Conservation (phyloP, 495 filamentous ascomycete species). For the Amphirosellinia nigrospora region DNA sequence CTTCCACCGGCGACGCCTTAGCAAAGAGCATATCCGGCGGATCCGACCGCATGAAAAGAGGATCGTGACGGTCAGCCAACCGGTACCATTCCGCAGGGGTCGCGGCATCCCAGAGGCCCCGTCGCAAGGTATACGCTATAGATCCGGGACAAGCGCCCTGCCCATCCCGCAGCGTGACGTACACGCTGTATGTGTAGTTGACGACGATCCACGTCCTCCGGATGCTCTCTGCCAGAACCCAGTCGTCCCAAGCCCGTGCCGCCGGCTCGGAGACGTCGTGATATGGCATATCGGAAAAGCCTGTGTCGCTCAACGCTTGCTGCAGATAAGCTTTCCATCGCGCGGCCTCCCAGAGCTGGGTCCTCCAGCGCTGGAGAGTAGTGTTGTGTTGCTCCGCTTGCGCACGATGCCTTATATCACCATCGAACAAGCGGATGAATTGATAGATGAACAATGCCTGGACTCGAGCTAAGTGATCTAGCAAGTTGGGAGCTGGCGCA, state of each 20-base stretch:
- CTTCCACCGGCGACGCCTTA: background rate
- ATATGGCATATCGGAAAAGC: background rate
- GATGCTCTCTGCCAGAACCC: constrained; percentile 54
- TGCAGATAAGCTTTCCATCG: background rate
- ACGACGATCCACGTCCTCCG: constrained; percentile 35
- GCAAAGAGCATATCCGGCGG: background rate
- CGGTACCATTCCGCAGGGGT: constrained; percentile 14
- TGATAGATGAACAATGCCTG: constrained; percentile 47
- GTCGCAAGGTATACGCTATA: constrained; percentile 25
- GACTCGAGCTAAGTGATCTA: constrained; percentile 41
- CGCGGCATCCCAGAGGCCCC: constrained; percentile 28
- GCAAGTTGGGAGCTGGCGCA: background rate
- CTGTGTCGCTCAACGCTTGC: background rate
- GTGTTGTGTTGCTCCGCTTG: constrained; percentile 16
- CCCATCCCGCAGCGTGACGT: constrained; percentile 20
- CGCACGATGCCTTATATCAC: constrained; percentile 24
- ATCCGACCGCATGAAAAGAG: constrained; percentile 11
- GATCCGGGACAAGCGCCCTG: constrained; percentile 12
- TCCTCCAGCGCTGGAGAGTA: constrained; percentile 13
- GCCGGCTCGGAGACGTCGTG: constrained; percentile 20
- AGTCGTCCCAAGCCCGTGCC: constrained; percentile 44
- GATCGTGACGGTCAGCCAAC: background rate
- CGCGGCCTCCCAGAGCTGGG: constrained; percentile 10
- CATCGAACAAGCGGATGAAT: constrained; percentile 46
- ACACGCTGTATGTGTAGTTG: constrained; percentile 20